Evolutionary conservation across 2,329 filamentous ascomycete genomes (phyloP).

Genomic region (Pseudocercospora fijiensis): DNA sequence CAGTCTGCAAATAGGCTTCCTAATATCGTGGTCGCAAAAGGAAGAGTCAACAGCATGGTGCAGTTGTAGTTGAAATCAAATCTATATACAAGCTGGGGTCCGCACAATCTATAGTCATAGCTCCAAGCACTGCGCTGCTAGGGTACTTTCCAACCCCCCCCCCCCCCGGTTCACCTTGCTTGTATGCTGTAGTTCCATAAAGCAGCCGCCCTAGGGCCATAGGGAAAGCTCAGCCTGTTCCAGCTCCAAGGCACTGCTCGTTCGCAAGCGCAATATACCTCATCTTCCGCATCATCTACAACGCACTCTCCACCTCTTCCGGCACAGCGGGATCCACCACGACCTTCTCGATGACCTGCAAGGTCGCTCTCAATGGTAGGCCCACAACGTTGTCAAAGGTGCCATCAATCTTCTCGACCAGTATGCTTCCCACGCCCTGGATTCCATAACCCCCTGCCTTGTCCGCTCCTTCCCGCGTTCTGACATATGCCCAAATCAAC

Average conservation of each 20-base stretch:
- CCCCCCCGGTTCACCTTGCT: background rate
- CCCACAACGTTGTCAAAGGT: slow-evolving; percentile 93
- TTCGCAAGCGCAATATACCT: no score
- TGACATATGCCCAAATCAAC: slow-evolving; percentile 74
- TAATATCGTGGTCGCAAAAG: no score
- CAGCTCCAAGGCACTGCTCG: no score
- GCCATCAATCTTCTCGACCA: slow-evolving; percentile 87
- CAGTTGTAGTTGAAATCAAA: background rate
- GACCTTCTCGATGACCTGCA: slow-evolving; percentile 86
- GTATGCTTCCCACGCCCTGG: slow-evolving; percentile 80
- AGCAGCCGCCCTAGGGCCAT: background rate
- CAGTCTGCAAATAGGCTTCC: no score
- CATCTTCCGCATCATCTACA: slow-evolving; percentile 1
- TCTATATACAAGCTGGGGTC: background rate
- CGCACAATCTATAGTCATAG: background rate
- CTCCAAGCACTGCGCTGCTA: background rate
- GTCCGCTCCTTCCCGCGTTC: slow-evolving; percentile 86
- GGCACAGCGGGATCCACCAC: slow-evolving; percentile 66
- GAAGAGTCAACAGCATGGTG: no score
- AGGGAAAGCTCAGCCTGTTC: no score
- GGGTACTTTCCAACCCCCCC: background rate
- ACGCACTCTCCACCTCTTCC: slow-evolving; percentile 50
- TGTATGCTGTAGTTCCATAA: background rate
- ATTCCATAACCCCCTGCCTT: slow-evolving; percentile 96
- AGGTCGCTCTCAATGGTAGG: slow-evolving; percentile 72